Percentiles rank a stretch among this genome's conserved stretches.
These are phyloP conservation scores for Vicia faba DNA, from an alignment of 306 rosid genomes.

Conservation along the genomic window DNA sequence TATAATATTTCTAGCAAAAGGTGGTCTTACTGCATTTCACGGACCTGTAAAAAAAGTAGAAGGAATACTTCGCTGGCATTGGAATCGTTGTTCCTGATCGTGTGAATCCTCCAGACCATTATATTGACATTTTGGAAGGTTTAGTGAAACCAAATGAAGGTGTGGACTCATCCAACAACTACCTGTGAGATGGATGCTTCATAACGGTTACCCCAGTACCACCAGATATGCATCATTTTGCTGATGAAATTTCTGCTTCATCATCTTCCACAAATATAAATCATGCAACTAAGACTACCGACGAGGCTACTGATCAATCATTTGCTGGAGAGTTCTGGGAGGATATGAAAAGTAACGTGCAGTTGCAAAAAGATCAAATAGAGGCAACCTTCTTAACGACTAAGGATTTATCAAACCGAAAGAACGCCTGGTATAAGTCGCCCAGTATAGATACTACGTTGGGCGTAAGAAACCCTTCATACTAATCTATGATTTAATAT, in stretches of 20 bases:
- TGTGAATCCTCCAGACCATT: slow-evolving; percentile 83
- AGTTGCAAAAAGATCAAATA: slow-evolving; percentile 46
- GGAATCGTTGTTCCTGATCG: slow-evolving; percentile 79
- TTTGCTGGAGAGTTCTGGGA: slow-evolving; percentile 64
- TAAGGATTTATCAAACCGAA: slow-evolving; percentile 68
- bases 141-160: slow-evolving; percentile 58
- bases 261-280: slow-evolving; percentile 41
- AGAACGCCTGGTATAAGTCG: slow-evolving; percentile 64
- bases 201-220: slow-evolving; percentile 77
- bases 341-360: slow-evolving; percentile 62
- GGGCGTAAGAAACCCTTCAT: slow-evolving; percentile 53
- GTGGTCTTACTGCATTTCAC: slow-evolving; percentile 79
- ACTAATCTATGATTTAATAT: not conserved
- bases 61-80: slow-evolving; percentile 75
- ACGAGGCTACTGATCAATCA: slow-evolving; percentile 47
- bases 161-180: slow-evolving; percentile 62
- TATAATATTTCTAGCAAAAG: slow-evolving; percentile 78
- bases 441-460: slow-evolving; percentile 68
- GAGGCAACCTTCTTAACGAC: slow-evolving; percentile 44
- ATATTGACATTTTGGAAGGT: slow-evolving; percentile 79
- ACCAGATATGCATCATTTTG: slow-evolving; percentile 67
- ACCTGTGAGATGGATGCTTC: slow-evolving; percentile 87
- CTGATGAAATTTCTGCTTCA: slow-evolving; percentile 58
- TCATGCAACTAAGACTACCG: slow-evolving; percentile 29
- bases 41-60: slow-evolving; percentile 82